Evolutionary conservation across 2,329 filamentous ascomycete genomes (phyloP).

Genomic region (Magnaporthiopsis rhizophila): DNA sequence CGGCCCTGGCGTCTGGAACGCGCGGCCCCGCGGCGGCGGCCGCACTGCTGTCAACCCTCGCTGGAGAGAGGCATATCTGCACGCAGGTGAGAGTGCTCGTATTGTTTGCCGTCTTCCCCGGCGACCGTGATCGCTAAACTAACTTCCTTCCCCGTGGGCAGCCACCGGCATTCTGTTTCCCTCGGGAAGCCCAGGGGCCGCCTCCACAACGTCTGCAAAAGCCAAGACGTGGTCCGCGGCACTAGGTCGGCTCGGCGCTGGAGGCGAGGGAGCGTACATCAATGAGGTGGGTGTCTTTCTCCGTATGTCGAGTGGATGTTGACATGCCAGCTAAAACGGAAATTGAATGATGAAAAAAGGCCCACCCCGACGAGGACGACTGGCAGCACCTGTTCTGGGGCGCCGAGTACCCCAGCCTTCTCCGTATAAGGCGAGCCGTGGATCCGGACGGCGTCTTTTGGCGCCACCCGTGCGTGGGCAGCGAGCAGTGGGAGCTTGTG

Average conservation of each 20-base stretch:
- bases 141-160: neutral
- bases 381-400: constrained; percentile 9
- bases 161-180: neutral
- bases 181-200: neutral
- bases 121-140: neutral
- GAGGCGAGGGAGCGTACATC: constrained; percentile 9
- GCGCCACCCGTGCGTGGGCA: constrained; percentile 7
- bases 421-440: constrained; percentile 1
- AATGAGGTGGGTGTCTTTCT: constrained; percentile 8
- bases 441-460: constrained; percentile 6
- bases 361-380: constrained; percentile 5
- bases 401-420: constrained; percentile 1
- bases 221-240: constrained; percentile 4
- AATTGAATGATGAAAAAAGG: no score
- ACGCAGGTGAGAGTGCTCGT: constrained; percentile 12
- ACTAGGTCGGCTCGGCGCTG: neutral
- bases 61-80: constrained; percentile 16
- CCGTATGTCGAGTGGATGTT: neutral
- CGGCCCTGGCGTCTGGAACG: constrained; percentile 16
- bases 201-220: neutral
- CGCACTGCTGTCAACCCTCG: constrained; percentile 15
- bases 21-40: constrained; percentile 13
- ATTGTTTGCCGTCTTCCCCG: neutral
- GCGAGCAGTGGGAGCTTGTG: constrained; percentile 4
- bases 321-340: no score